phyloP scores from a whole-genome alignment of 305 asterid genomes.

The Fraxinus latifolia region DNA sequence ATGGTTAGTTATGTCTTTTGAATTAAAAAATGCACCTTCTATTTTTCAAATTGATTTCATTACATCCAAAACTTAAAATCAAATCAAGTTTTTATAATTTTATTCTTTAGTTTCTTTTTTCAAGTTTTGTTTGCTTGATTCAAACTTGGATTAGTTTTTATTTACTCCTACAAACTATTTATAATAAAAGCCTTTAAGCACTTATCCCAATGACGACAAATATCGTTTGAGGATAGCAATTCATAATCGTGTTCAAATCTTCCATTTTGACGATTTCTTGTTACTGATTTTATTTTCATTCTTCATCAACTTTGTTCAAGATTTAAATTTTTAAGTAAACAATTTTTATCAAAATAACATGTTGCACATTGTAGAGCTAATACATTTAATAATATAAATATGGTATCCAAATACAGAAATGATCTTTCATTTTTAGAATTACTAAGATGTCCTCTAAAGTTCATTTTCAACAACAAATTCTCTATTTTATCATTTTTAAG shows the following conservation, averaged over 20 bases:
- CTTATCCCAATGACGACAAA: background rate
- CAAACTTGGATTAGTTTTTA: background rate
- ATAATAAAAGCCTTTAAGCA: background rate
- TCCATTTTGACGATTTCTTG: background rate
- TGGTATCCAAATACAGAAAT: background rate
- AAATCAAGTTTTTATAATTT: too few relatives aligned
- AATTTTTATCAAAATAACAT: background rate
- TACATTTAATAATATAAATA: too few relatives aligned
- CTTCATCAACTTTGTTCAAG: background rate
- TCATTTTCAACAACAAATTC: background rate
- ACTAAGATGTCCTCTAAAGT: background rate
- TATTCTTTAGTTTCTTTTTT: too few relatives aligned
- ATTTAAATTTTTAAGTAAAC: background rate
- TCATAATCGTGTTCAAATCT: background rate
- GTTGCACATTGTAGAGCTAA: background rate
- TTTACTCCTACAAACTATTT: too few relatives aligned
- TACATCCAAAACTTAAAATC: too few relatives aligned
- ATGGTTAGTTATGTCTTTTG: too few relatives aligned
- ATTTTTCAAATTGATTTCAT: too few relatives aligned
- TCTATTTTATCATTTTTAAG: background rate
- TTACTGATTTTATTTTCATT: background rate
- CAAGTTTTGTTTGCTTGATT: too few relatives aligned
- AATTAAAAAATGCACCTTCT: too few relatives aligned
- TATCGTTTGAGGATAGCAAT: background rate
- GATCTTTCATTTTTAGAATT: background rate